Conservation (phyloP, 169 alveolate genomes). For the Eimeria tenella region DNA sequence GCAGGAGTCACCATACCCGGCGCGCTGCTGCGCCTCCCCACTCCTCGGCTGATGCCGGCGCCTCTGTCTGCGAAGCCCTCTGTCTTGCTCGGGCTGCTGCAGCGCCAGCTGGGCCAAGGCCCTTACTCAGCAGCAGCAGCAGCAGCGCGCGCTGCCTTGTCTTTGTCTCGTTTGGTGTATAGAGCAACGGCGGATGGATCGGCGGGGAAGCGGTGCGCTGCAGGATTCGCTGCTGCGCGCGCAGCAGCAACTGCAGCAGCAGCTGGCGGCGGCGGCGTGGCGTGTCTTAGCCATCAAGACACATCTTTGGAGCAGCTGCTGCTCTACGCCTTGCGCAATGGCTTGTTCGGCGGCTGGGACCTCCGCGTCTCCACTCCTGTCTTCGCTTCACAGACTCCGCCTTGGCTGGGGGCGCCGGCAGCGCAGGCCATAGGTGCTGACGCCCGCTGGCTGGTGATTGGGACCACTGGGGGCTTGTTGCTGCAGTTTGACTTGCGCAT, state of each 20-base stretch:
- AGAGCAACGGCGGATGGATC: neutral
- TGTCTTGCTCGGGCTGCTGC: constrained; percentile 42
- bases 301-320: constrained; percentile 68
- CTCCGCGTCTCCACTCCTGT: constrained; percentile 31
- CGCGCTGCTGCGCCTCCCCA: constrained; percentile 46
- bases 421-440: constrained; percentile 34
- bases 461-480: constrained; percentile 71
- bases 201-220: neutral
- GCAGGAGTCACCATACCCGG: constrained; percentile 3
- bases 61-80: constrained; percentile 2
- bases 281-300: constrained; percentile 44
- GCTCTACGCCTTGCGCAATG: constrained; percentile 40
- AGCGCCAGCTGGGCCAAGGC: neutral
- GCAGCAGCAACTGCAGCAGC: constrained; percentile 65
- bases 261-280: constrained; percentile 47
- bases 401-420: constrained; percentile 69
- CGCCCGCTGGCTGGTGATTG: constrained; percentile 34
- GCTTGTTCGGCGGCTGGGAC: constrained; percentile 57
- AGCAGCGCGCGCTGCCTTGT: constrained; percentile 38
- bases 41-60: constrained; percentile 27
- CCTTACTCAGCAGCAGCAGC: neutral
- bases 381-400: constrained; percentile 25
- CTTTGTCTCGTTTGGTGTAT: neutral
- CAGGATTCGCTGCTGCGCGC: constrained; percentile 3
- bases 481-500: constrained; percentile 75